Base-by-base conservation (phyloP, 768 basidiomycete genomes). In the Amanita pseudoporphyria region DNA sequence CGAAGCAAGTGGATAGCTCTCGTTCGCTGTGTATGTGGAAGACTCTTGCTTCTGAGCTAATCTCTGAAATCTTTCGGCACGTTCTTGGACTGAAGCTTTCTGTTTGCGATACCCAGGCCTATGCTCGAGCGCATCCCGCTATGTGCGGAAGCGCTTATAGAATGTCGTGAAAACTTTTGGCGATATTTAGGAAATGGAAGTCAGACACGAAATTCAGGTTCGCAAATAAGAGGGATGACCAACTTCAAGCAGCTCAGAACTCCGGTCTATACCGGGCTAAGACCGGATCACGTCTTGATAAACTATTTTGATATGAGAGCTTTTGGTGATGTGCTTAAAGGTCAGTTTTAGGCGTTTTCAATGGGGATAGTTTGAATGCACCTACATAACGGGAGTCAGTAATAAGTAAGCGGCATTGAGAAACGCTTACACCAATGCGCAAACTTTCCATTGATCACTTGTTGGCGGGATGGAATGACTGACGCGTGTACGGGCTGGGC, bases 191-290 rank as follows among this genome's bases (percentile, higher is more conserved):
- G 7, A 4, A 12, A 9, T 37, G 9, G 9, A 14, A 10, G 16
- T 14, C 50, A 44, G 46, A 40, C 49, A 35, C 14, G 51, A 45
- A 47, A 38, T 51, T 26, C 16, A 46, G 31, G 26, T 37, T 16
- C 28, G 18, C 2, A 18, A 9, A 3, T 13, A n/a, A 19, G n/a
- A n/a, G n/a, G n/a, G 52, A 19, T 21, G 2, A n/a, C 31, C 22
- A 24, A 79, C 79, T 62, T 77, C 73, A 9, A 82, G 67, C 6
- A 78, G 78, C 21, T 78, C 73, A 4, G 73, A 59, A 31, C 76
- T 74, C 81, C 81, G 82, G 6, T 80, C 81, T 21, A 81, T 64
- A 13, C 79, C 80, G 22, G 76, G 76, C 71, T 76, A 77, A 4
- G 71, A 66, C 47, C 72, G 67, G 51, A 83, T 74, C 16, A 82